These are phyloP conservation scores for Boletus subparvulus DNA, from an alignment of 768 basidiomycete genomes.

Conservation along the genomic window DNA sequence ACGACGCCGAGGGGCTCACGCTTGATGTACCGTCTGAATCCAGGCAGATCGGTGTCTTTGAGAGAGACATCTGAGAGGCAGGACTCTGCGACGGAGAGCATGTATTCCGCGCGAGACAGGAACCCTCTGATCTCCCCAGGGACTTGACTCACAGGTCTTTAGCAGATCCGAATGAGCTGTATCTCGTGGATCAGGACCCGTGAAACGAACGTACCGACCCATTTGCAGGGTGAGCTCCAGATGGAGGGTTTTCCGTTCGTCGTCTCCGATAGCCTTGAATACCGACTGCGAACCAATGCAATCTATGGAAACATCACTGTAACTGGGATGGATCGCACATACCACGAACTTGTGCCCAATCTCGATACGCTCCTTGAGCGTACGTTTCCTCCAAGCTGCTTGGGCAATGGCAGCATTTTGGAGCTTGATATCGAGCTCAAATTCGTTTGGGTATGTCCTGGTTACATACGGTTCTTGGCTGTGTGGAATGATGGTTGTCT, in stretches of 20 bases:
- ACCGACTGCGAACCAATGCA: slow-evolving; percentile 37
- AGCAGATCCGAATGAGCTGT: background rate
- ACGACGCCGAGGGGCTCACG: slow-evolving; percentile 85
- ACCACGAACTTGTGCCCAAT: slow-evolving; percentile 74
- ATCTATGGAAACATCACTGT: background rate
- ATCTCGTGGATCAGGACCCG: background rate
- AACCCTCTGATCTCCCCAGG: slow-evolving; percentile 81
- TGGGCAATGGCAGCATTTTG: slow-evolving; percentile 62
- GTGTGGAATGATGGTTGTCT: slow-evolving; percentile 86
- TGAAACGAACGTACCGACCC: slow-evolving; percentile 64
- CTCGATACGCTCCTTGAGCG: slow-evolving; percentile 62
- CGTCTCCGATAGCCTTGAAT: slow-evolving; percentile 43
- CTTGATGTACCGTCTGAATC: slow-evolving; percentile 81
- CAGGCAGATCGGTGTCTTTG: slow-evolving; percentile 75
- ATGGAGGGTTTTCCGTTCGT: slow-evolving; percentile 51
- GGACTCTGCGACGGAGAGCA: slow-evolving; percentile 79
- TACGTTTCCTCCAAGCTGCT: slow-evolving; percentile 63
- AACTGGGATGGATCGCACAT: slow-evolving; percentile 28
- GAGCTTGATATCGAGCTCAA: slow-evolving; percentile 63
- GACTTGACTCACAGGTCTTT: slow-evolving; percentile 75
- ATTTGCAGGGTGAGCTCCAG: slow-evolving; percentile 85
- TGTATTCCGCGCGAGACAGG: slow-evolving; percentile 76
- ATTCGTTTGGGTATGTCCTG: slow-evolving; percentile 60
- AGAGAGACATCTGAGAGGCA: slow-evolving; percentile 74
- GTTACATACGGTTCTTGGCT: slow-evolving; percentile 58